Base-by-base conservation (phyloP, 495 filamentous ascomycete genomes). In the Neurospora sp. region DNA sequence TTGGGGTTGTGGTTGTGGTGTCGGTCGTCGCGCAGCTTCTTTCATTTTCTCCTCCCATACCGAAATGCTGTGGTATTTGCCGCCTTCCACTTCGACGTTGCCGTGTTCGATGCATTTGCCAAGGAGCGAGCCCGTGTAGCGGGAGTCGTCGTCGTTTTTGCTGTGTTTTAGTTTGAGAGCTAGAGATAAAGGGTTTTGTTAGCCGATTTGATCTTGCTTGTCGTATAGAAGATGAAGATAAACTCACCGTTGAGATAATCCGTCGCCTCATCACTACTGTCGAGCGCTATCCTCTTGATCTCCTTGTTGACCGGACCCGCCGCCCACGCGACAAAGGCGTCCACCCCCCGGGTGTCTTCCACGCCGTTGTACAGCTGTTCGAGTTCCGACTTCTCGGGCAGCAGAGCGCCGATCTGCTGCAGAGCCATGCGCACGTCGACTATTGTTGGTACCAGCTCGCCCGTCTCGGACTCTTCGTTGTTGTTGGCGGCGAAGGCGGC, bases 381-480 rank as follows among this genome's bases (percentile, higher is more conserved):
- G 14, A 77, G 72, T n/a, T 77, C 68, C 0, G 73, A 17, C 65
- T 87, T 80, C 73, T 90, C 86, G 3, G 93, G 91, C 69, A 86
- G 81, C 8, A 97, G 78, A 0, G 88, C 88, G 70, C 93, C 93
- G 59, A 86, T 88, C 72, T 94, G 90, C 76, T 93, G 86, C 68
- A 98, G 81, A 2, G 94, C 94, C 82, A 94, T 87, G 74, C 93
- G 90, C 76, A 96, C 87, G 80, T 98, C 94, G 71, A 90, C 88
- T 10, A 97, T 82, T 22, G 82, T 87, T 9, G 85, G 83, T 3
- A 79, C 73, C 12, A 82, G 80, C 4, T 78, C 74, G 17, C 40
- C 70, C n/a, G 70, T 73, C 22, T 81, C 80, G 8, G 73, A 76
- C 3, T 68, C 72, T 38, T 76, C 76, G 73, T 82, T 80, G 78